Evolutionary conservation across 2,329 filamentous ascomycete species (phyloP), one percentile per base, ranked within the genome.

Genomic region (Nigrospora osmanthi): DNA sequence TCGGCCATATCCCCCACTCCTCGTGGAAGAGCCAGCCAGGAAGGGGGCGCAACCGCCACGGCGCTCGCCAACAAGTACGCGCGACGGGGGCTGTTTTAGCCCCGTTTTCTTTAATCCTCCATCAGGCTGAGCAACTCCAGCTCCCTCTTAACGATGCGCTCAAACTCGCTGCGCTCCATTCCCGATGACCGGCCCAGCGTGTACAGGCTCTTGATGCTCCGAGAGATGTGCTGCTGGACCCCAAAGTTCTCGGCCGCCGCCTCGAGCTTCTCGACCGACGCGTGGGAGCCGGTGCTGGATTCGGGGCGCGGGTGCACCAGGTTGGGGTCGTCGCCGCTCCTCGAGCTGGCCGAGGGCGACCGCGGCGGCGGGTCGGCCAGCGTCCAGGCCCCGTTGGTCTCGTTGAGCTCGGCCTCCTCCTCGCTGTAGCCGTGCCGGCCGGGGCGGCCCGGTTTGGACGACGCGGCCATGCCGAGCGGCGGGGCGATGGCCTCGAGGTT

Each of bases 151-250:
- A 91, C 76, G 48, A 90, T 71, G 42, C 77, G 70, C 62, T 86
- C 82, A 64, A 91, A 93, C 59, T 91, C 87, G 32, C 79, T 78
- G 38, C 81, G 71, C 42, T 85, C 80, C 53, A 93, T 89, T 1
- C 87, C 87, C 17, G 80, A 80, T 2, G 81, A 75, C 36, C 76
- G 77, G 19, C 86, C 82, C 49, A 93, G 65, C 52, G 85, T 67
- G 61, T 81, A 91, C 52, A 93, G 64, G 61, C 84, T 89, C 69
- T 87, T 85, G 45, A 93, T 77, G 57, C 82, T 86, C 10, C 84
- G 82, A 33, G 81, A 83, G 38, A 93, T 81, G 63, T 91, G 87
- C 64, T 89, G 83, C 63, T 85, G 86, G 44, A 93, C 79, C 13
- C 81, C 85, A 45, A 85, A 77, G 63, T 70, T 71, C 35, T 69